These are phyloP conservation scores for Exophiala lecanii-corni DNA, from an alignment of 2,329 filamentous ascomycete genomes.

Conservation along the genomic window DNA sequence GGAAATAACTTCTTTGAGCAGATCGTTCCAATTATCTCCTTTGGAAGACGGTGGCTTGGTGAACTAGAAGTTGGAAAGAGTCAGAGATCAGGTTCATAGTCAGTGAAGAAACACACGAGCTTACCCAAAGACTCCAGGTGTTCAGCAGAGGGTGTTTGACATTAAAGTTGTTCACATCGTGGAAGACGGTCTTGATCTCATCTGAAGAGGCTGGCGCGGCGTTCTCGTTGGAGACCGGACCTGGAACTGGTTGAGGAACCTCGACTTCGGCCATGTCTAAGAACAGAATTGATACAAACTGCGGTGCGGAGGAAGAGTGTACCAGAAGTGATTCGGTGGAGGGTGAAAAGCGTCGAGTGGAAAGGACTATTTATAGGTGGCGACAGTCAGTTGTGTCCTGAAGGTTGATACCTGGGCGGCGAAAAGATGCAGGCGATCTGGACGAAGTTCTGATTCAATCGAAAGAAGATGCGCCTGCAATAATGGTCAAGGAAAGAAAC, in stretches of 20 bases:
- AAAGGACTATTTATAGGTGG: too few species aligned
- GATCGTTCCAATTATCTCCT: conserved; percentile 98
- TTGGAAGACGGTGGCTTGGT: conserved; percentile 37
- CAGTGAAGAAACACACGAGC: too few species aligned
- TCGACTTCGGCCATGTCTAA: conserved; percentile 28
- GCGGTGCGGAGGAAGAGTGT: too few species aligned
- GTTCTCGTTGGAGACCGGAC: conserved; percentile 42
- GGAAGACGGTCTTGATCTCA: conserved; percentile 85
- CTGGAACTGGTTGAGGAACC: conserved; percentile 21
- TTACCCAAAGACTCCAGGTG: conserved; percentile 96
- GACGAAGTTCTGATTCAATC: too few species aligned
- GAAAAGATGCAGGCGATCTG: too few species aligned
- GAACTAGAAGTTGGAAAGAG: conserved; percentile 22
- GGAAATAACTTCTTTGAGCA: conserved; percentile 96
- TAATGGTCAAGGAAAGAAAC: too few species aligned
- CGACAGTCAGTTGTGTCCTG: too few species aligned
- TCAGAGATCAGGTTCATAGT: too few species aligned
- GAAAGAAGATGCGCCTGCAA: too few species aligned
- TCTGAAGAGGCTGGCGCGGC: conserved; percentile 48
- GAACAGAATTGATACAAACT: background rate
- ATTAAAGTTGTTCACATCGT: conserved; percentile 98
- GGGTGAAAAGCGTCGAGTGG: too few species aligned
- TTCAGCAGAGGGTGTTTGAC: conserved; percentile 98
- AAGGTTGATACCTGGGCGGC: too few species aligned
- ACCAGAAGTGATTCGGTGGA: too few species aligned